Percentiles rank a stretch among this genome's conserved stretches.
phyloP scores from a whole-genome alignment of 768 basidiomycete genomes.

The Podaxis sp. region DNA sequence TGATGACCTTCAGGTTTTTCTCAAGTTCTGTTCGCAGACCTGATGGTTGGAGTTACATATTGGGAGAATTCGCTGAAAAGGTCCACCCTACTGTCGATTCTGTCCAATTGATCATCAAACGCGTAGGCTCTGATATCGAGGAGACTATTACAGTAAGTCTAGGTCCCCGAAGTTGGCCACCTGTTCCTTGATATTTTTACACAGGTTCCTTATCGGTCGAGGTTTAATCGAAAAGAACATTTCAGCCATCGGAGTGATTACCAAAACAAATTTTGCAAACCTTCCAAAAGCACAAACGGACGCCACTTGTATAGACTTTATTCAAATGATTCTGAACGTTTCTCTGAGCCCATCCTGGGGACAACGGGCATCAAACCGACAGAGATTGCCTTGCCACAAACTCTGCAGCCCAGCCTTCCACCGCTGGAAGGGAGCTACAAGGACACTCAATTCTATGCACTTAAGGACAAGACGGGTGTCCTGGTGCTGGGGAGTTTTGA shows the following conservation, averaged over 20 bases:
- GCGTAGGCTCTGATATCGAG: constrained; percentile 28
- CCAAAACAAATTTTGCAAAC: constrained; percentile 1
- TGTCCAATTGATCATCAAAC: constrained; percentile 46
- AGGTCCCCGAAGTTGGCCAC: background rate
- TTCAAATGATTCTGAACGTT: constrained; percentile 24
- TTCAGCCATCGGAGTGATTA: background rate
- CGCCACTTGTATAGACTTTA: constrained; percentile 30
- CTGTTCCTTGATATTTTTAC: background rate
- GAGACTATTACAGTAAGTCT: constrained; percentile 45
- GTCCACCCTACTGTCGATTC: constrained; percentile 49
- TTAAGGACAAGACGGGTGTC: constrained; percentile 51
- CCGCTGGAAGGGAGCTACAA: constrained; percentile 44
- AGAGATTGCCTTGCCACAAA: constrained; percentile 42
- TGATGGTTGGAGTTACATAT: constrained; percentile 38
- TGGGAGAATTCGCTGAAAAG: constrained; percentile 57
- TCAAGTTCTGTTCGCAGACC: constrained; percentile 39
- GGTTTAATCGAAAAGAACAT: constrained; percentile 28
- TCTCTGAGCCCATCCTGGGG: constrained; percentile 24
- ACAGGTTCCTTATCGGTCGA: constrained; percentile 59
- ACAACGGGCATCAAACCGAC: constrained; percentile 27
- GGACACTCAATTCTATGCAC: constrained; percentile 53
- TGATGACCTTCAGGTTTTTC: constrained; percentile 36
- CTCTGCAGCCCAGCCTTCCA: constrained; percentile 33
- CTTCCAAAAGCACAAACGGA: constrained; percentile 45
- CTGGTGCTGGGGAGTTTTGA: constrained; percentile 56